Base-by-base conservation (phyloP, 129 eudicot genomes). In the Calendula officinalis region DNA sequence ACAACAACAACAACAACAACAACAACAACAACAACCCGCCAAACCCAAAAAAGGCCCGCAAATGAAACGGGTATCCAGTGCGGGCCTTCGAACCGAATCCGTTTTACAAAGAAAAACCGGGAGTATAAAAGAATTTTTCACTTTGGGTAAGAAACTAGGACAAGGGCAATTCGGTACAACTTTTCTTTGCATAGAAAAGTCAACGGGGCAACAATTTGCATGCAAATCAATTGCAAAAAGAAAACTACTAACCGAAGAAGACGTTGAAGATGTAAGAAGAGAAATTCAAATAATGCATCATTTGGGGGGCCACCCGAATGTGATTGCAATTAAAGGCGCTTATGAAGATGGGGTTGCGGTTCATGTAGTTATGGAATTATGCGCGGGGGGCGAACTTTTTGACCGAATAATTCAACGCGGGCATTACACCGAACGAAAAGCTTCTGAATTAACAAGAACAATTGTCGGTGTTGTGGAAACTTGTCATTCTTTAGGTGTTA, bases 201-300 rank as follows among this genome's bases (percentile, higher is more conserved):
- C 78, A 8, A 86, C 87, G 0, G 90, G 90, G 2, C 67, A 75
- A 43, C 83, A 82, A 49, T 90, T 75, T 14, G 97, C 97, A 12
- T 90, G 97, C 80, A 90, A 90, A 75, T 90, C 97, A 9, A 90
- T 90, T 60, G 97, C 97, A 3, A 90, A 90, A 73, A 78, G 97
- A 75, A 90, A 90, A 80, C 56, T 90, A 64, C 69, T 90, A 77
- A 84, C 89, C 2, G 90, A 86, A 8, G 97, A 90, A 15, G 97
- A 90, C 54, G 97, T 90, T 6, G 97, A 90, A 75, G 97, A 90
- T 76, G 97, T 90, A 46, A 84, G 97, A 74, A 77, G 95, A 81
- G 97, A 90, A 57, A 84, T 90, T 83, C 97, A 90, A 81, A 90
- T 90, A 79, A 90, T 90, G 97, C 97, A 90, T 73, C 97, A 90